Conservation (phyloP, 208 protist genomes). For the Crithidia acanthocephali region DNA sequence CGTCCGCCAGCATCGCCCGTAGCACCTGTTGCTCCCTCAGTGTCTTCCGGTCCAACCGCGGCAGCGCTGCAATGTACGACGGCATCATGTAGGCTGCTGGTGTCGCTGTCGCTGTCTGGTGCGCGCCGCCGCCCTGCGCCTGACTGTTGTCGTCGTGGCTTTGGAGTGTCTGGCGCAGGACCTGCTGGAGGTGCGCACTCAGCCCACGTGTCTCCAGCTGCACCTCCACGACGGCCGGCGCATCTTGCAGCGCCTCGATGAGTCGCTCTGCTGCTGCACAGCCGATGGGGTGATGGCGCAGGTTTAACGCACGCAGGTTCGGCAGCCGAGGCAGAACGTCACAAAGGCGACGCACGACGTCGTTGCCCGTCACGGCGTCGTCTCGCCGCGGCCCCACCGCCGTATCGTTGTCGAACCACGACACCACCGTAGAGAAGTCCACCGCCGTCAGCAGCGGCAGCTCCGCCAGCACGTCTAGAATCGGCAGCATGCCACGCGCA, state of each 20-base stretch:
- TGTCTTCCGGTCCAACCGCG: constrained; percentile 68
- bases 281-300: constrained; percentile 59
- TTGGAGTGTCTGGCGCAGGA: constrained; percentile 38
- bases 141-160: constrained; percentile 10
- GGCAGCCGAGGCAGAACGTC: constrained; percentile 37
- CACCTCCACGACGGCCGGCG: constrained; percentile 39
- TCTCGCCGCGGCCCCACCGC: constrained; percentile 24
- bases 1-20: constrained; percentile 46
- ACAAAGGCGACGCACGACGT: constrained; percentile 56
- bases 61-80: constrained; percentile 30
- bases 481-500: constrained; percentile 61
- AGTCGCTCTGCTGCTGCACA: constrained; percentile 48
- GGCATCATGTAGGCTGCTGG: constrained; percentile 25
- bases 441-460: constrained; percentile 60
- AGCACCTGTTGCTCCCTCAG: constrained; percentile 72
- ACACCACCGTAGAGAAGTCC: constrained; percentile 68
- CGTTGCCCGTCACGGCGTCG: constrained; percentile 50
- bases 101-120: background rate
- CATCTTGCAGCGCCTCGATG: constrained; percentile 30
- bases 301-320: constrained; percentile 42
- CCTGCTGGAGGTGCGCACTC: constrained; percentile 28
- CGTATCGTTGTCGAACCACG: constrained; percentile 60
- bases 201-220: constrained; percentile 37
- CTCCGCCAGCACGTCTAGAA: constrained; percentile 61
- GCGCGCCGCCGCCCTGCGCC: no score